Evolutionary conservation across 2,329 filamentous ascomycete genomes (phyloP), one percentile per base, ranked within the genome.

Genomic region (Calonectria fujianensis): DNA sequence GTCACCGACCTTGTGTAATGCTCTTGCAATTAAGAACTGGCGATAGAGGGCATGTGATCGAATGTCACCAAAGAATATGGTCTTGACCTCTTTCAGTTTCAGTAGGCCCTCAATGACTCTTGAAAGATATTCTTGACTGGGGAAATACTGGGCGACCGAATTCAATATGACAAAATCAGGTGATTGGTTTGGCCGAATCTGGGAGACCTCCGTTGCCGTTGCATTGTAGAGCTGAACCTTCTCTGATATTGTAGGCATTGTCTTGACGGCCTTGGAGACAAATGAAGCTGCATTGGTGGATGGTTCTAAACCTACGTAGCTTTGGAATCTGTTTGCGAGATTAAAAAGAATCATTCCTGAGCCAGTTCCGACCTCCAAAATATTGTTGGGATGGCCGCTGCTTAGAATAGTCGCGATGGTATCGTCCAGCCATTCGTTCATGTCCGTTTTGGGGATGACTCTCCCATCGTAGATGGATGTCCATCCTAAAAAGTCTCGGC

Each of bases 81-180:
- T 69, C 27, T 76, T 59, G 2, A 73, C 59, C 0, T 73, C 41
- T 2, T n/a, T n/a, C 1, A 75, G 18, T 27, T 57, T 51, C 1
- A 75, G n/a, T 1, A 82, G n/a, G 18, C 72, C 73, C 1, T 78
- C 32, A 0, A 81, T 45, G 0, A 80, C 70, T 7, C 72, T 67
- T 0, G 63, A 31, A 0, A 83, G 27, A 13, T 83, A 83, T 1
- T 79, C 76, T 10, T 69, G 74, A 10, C 66, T 80, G 9, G 81
- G 81, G 37, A 83, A 83, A 35, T 83, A 82, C 27, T 83, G 81
- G 0, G 70, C 77, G 0, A 82, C 82, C 0, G 82, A 82, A 51
- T 83, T 82, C 27, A 83, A 4, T 4, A 84, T 63, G 10, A 81
- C 79, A 1, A 81, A 48, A 0, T 76, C 65, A 0, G 81, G 74